These are phyloP conservation scores for Teratosphaeria nubilosa DNA, from an alignment of 2,329 filamentous ascomycete species.

Conservation along the genomic window DNA sequence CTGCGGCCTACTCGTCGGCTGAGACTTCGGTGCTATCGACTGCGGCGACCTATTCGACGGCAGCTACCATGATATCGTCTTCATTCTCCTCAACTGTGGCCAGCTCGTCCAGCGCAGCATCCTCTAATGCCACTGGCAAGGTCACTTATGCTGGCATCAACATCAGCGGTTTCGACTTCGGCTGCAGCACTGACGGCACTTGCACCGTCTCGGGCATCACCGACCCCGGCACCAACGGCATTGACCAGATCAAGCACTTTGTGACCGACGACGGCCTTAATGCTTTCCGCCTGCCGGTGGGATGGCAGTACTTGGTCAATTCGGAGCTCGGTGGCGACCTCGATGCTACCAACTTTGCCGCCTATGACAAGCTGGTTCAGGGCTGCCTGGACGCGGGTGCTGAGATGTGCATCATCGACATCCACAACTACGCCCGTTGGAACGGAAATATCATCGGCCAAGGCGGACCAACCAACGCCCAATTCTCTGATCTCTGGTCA, in stretches of 20 bases:
- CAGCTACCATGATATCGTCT: neutral
- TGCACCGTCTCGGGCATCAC: constrained; percentile 24
- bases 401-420: constrained; percentile 22
- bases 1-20: neutral
- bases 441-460: constrained; percentile 55
- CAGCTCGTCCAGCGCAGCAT: neutral
- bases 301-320: constrained; percentile 19
- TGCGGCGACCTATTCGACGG: neutral
- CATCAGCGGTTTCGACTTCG: constrained; percentile 27
- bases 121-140: constrained; percentile 10
- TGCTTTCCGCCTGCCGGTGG: constrained; percentile 46
- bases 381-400: constrained; percentile 28
- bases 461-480: constrained; percentile 50
- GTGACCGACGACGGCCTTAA: constrained; percentile 45
- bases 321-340: constrained; percentile 20
- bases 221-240: constrained; percentile 24
- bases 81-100: neutral
- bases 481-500: constrained; percentile 50
- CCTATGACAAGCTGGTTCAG: constrained; percentile 21
- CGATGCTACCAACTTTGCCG: constrained; percentile 12
- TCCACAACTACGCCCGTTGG: constrained; percentile 38
- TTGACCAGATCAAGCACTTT: constrained; percentile 48
- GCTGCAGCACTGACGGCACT: constrained; percentile 29
- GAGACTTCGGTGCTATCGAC: neutral
- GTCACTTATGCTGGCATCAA: constrained; percentile 23